A percentile compares a stretch with the other conserved stretches of the same genome.
Conservation (phyloP, 345 rosid genomes). For the Sonneratia alba region DNA sequence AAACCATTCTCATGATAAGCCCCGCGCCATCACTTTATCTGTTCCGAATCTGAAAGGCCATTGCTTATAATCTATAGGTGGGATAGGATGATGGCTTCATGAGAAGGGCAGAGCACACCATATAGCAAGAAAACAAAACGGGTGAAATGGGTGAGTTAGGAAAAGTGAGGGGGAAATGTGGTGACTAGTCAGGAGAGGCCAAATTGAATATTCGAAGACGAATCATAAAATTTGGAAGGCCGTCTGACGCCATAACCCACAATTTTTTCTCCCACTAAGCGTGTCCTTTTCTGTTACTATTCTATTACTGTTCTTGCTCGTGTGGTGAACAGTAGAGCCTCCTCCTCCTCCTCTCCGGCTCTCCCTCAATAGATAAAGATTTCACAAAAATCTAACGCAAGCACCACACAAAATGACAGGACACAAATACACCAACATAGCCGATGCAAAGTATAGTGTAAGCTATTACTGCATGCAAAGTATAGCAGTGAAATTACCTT, state of each 20-base stretch:
- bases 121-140: neutral
- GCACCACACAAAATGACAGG: too few relatives aligned
- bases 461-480: too few relatives aligned
- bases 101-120: neutral
- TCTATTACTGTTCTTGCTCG: neutral
- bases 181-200: neutral
- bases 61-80: neutral
- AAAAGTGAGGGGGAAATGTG: neutral
- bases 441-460: too few relatives aligned
- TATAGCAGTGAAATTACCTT: too few relatives aligned
- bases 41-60: slow-evolving; percentile 6
- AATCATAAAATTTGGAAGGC: neutral
- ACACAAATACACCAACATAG: too few relatives aligned
- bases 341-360: neutral
- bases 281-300: too few relatives aligned
- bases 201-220: neutral
- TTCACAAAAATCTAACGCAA: neutral
- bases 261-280: neutral
- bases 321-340: neutral
- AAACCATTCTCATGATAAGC: neutral
- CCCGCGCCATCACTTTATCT: slow-evolving; percentile 3
- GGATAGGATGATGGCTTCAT: neutral
- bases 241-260: neutral
- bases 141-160: neutral
- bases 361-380: neutral